Conservation (phyloP, 352 stramenopile genomes). For the Phytophthora aleatoria region DNA sequence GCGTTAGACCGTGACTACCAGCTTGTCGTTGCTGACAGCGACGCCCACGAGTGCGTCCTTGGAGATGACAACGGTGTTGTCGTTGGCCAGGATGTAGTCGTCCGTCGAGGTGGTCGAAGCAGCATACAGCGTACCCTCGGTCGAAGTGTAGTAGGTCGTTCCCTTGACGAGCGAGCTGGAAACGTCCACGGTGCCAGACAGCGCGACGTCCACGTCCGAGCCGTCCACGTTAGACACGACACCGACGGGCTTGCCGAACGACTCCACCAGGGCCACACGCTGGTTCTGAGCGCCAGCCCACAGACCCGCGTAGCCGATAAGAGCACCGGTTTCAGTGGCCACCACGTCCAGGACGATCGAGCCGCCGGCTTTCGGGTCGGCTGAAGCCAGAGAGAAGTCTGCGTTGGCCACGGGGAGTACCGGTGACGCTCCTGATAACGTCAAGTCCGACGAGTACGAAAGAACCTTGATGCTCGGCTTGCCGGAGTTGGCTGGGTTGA, state of each 20-base stretch:
- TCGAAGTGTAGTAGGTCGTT: slow-evolving; percentile 71
- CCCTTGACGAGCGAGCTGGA: slow-evolving; percentile 45
- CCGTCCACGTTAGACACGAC: slow-evolving; percentile 66
- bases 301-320: slow-evolving; percentile 62
- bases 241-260: slow-evolving; percentile 69
- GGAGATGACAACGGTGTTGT: slow-evolving; percentile 77
- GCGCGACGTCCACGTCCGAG: slow-evolving; percentile 58
- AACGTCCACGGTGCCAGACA: slow-evolving; percentile 65
- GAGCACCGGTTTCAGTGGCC: slow-evolving; percentile 53
- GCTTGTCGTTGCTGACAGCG: slow-evolving; percentile 61
- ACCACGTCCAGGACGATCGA: slow-evolving; percentile 66
- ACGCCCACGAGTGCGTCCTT: slow-evolving; percentile 78
- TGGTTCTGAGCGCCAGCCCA: slow-evolving; percentile 65
- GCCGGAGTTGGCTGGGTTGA: slow-evolving; percentile 75
- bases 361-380: slow-evolving; percentile 53
- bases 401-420: slow-evolving; percentile 72
- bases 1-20: slow-evolving; percentile 58
- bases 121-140: slow-evolving; percentile 62
- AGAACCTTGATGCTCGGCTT: slow-evolving; percentile 81
- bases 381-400: slow-evolving; percentile 66
- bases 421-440: slow-evolving; percentile 54
- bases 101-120: slow-evolving; percentile 51
- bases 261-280: slow-evolving; percentile 76
- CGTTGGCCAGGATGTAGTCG: slow-evolving; percentile 65
- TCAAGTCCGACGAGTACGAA: slow-evolving; percentile 63